Percentiles rank a stretch among this genome's conserved stretches.
Conservation (phyloP, 495 filamentous ascomycete species). For the Xylaria longipes region DNA sequence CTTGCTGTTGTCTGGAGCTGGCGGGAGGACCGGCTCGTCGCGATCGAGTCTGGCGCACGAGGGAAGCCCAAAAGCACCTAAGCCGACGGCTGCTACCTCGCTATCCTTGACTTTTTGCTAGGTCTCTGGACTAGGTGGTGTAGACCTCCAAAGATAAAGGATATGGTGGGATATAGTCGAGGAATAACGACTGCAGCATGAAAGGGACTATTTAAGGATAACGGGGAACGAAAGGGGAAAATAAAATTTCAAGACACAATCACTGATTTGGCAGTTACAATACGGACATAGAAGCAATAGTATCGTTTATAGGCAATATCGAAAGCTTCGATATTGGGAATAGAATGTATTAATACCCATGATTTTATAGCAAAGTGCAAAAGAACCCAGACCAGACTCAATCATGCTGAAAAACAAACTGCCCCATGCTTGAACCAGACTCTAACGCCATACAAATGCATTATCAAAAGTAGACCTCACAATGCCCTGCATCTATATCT, state of each 20-base stretch:
- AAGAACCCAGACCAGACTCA: not conserved
- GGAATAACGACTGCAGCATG: not conserved
- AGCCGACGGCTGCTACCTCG: not conserved
- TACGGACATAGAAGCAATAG: not conserved
- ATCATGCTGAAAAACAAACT: slow-evolving; percentile 4
- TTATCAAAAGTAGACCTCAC: slow-evolving; percentile 12
- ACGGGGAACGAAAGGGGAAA: not conserved
- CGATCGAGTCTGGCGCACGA: slow-evolving; percentile 32
- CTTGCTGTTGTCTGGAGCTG: slow-evolving; percentile 41
- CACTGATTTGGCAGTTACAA: not conserved
- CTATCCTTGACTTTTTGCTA: not conserved
- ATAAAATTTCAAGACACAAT: not conserved
- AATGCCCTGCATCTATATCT: slow-evolving; percentile 24
- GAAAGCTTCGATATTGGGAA: not conserved
- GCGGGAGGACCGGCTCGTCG: slow-evolving; percentile 44
- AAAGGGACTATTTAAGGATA: not conserved
- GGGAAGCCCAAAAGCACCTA: slow-evolving; percentile 37
- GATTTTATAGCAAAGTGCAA: slow-evolving; percentile 13
- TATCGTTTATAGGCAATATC: not conserved
- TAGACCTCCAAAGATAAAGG: not conserved
- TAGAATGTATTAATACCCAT: slow-evolving; percentile 19
- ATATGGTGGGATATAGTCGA: not conserved
- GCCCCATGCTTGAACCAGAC: not conserved
- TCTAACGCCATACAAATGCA: not conserved
- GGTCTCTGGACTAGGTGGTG: not conserved